A percentile compares a stretch with the other conserved stretches of the same genome.
phyloP scores from a whole-genome alignment of 2,329 filamentous ascomycete species.

The Aureobasidium sp. region DNA sequence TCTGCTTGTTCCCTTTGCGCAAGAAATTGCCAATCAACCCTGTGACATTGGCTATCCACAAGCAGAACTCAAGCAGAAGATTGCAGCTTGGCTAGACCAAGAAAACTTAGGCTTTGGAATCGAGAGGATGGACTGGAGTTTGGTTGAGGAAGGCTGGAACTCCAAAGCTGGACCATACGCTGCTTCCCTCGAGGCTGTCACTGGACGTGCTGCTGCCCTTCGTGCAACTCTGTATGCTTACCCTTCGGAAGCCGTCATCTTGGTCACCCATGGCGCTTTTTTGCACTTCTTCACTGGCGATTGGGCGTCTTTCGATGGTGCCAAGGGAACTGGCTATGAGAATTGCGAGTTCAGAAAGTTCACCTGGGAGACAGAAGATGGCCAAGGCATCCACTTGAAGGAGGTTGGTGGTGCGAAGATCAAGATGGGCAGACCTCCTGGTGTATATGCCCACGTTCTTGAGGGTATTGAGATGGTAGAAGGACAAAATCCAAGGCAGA shows the following conservation, averaged over 20 bases:
- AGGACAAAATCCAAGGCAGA: not conserved
- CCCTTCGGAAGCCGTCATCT: constrained; percentile 15
- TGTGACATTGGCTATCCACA: constrained; percentile 7
- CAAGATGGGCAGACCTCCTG: constrained; percentile 10
- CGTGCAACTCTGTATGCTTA: constrained; percentile 13
- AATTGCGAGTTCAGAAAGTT: constrained; percentile 14
- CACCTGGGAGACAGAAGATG: not conserved
- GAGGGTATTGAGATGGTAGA: constrained; percentile 3
- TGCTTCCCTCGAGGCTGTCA: not conserved
- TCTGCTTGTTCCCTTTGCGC: not conserved
- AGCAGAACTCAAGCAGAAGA: constrained; percentile 2
- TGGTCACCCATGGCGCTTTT: constrained; percentile 18
- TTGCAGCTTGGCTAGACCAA: not conserved
- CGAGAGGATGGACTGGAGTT: constrained; percentile 8
- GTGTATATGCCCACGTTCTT: constrained; percentile 8
- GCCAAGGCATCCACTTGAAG: not conserved
- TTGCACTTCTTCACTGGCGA: constrained; percentile 18
- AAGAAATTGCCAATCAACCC: constrained; percentile 12
- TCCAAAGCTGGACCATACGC: constrained; percentile 8
- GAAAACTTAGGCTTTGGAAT: not conserved
- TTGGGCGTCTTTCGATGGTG: constrained; percentile 14
- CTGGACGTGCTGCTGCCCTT: constrained; percentile 15
- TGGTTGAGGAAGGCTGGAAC: constrained; percentile 12
- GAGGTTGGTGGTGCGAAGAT: constrained; percentile 10
- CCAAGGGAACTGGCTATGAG: constrained; percentile 13